Conservation (phyloP, 2,329 filamentous ascomycete species). For the Aureobasidium sp. region DNA sequence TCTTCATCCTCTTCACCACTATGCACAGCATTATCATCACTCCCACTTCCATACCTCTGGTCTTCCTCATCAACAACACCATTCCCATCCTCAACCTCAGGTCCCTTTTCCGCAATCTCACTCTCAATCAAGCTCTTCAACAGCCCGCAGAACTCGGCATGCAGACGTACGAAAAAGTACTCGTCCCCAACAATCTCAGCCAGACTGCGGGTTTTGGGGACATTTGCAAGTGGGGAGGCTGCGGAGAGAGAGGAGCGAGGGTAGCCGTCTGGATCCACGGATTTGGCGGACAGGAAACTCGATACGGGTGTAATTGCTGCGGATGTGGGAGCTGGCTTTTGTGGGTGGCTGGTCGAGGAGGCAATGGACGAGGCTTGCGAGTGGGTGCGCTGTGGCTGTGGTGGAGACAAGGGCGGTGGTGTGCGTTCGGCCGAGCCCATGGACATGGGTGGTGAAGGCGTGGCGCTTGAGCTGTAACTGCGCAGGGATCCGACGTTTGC, state of each 20-base stretch:
- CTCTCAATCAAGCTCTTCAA: slow-evolving; percentile 8
- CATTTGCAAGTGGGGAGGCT: slow-evolving; percentile 1
- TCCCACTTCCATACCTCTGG: not conserved
- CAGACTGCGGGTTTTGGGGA: slow-evolving; percentile 9
- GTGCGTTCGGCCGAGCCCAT: not conserved
- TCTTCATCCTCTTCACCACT: slow-evolving; percentile 8
- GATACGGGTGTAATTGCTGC: slow-evolving; percentile 10
- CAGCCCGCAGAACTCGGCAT: slow-evolving; percentile 11
- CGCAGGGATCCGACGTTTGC: not conserved
- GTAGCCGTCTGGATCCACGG: slow-evolving; percentile 12
- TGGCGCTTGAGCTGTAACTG: slow-evolving; percentile 2
- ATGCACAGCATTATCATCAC: not conserved
- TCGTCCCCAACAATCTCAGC: not conserved
- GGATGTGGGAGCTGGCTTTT: not conserved
- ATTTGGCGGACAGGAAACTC: slow-evolving; percentile 12
- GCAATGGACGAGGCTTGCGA: not conserved
- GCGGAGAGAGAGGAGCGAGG: slow-evolving; percentile 8
- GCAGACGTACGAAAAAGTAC: slow-evolving; percentile 12
- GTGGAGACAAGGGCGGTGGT: not conserved
- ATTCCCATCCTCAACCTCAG: not conserved
- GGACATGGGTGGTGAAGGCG: slow-evolving; percentile 7
- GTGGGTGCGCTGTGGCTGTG: not conserved
- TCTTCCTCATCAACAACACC: not conserved
- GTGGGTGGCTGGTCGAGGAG: not conserved
- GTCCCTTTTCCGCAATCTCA: not conserved